Conservation (phyloP, 768 basidiomycete species). For the Russula emetica region DNA sequence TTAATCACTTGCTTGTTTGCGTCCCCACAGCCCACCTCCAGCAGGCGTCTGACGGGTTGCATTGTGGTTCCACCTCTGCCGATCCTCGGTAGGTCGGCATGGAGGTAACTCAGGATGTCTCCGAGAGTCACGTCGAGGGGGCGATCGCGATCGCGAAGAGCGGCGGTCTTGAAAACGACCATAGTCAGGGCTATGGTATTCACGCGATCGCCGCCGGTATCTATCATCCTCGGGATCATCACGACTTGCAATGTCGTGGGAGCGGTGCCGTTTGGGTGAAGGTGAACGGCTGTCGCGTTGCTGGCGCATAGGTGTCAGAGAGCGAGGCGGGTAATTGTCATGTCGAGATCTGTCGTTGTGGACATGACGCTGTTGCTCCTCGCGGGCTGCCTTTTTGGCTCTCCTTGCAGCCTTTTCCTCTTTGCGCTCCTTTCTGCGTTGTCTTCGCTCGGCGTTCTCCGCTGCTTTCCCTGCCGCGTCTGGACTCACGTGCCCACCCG, state of each 20-base stretch:
- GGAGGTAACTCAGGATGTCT: conserved; percentile 2
- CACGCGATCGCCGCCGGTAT: conserved; percentile 21
- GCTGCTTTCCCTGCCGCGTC: conserved; percentile 28
- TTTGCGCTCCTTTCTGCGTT: conserved; percentile 50
- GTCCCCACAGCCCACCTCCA: background rate
- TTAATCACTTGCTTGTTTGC: background rate
- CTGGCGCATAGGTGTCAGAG: conserved; percentile 29
- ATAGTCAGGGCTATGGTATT: conserved; percentile 26
- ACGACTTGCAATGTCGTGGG: conserved; percentile 4
- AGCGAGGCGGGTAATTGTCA: conserved; percentile 33
- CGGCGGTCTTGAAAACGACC: conserved; percentile 18
- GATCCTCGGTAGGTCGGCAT: conserved; percentile 32
- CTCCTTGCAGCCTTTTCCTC: conserved; percentile 57
- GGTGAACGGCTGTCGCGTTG: conserved; percentile 16
- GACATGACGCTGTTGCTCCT: conserved; percentile 22
- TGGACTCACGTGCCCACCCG: conserved; percentile 15
- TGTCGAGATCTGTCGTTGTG: conserved; percentile 16
- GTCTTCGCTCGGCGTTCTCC: conserved; percentile 36
- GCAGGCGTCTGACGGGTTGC: conserved; percentile 26
- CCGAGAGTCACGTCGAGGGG: conserved; percentile 30
- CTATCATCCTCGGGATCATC: background rate
- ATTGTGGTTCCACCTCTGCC: conserved; percentile 46
- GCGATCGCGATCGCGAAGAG: conserved; percentile 16
- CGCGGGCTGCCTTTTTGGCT: conserved; percentile 40
- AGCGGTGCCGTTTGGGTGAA: conserved; percentile 16